Conservation (phyloP, 2,329 filamentous ascomycete genomes). For the Ascochyta fabae region DNA sequence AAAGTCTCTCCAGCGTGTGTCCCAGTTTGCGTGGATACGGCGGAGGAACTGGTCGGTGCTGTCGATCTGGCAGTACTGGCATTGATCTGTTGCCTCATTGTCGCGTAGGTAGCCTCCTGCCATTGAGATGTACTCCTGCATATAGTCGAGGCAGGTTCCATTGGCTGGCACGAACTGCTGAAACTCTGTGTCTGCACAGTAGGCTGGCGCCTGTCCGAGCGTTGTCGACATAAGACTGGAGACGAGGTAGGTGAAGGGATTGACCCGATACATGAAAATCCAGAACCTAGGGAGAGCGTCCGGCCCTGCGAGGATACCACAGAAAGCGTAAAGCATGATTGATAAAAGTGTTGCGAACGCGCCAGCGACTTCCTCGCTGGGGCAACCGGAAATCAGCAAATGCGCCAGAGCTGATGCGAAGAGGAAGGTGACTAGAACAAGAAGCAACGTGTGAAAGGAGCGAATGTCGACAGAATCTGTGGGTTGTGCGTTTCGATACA, state of each 20-base stretch:
- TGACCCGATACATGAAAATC: conserved; percentile 78
- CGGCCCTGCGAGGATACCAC: conserved; percentile 67
- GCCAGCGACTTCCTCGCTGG: conserved; percentile 70
- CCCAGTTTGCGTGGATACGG: conserved; percentile 50
- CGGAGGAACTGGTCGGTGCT: conserved; percentile 57
- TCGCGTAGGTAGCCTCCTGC: conserved; percentile 54
- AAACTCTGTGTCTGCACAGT: conserved; percentile 55
- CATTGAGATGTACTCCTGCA: conserved; percentile 50
- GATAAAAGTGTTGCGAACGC: conserved; percentile 67
- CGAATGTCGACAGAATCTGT: conserved; percentile 65
- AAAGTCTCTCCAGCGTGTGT: conserved; percentile 65
- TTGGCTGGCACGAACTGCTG: conserved; percentile 47
- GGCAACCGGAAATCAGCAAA: conserved; percentile 73
- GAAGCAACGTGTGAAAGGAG: conserved; percentile 70
- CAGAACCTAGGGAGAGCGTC: conserved; percentile 71
- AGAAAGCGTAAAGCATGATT: conserved; percentile 53
- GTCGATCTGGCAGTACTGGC: conserved; percentile 57
- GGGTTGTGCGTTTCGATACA: conserved; percentile 71
- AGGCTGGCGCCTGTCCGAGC: conserved; percentile 56
- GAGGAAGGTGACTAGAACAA: conserved; percentile 66
- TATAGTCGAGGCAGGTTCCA: conserved; percentile 53
- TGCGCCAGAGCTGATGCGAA: conserved; percentile 73
- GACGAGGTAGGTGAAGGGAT: conserved; percentile 71
- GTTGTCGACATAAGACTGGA: conserved; percentile 63
- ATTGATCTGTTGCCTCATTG: conserved; percentile 48